Percentiles rank a stretch among this genome's conserved stretches.
Conservation (phyloP, 345 rosid genomes). For the Dipteronia dyeriana region DNA sequence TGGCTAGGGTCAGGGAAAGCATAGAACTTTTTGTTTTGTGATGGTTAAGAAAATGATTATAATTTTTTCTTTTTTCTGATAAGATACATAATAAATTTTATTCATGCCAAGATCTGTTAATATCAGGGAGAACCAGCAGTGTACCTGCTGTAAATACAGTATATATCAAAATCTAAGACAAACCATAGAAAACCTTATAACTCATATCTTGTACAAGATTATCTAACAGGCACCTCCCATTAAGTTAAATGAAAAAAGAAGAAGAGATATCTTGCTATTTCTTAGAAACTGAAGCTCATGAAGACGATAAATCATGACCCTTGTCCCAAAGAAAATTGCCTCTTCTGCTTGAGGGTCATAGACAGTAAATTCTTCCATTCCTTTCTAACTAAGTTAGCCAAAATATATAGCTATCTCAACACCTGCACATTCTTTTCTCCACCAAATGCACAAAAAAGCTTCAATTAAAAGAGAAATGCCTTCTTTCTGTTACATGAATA, state of each 20-base stretch:
- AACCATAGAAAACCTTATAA: background rate
- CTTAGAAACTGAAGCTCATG: background rate
- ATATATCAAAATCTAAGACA: background rate
- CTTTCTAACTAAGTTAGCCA: background rate
- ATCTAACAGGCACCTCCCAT: background rate
- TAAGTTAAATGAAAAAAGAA: background rate
- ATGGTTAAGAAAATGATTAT: background rate
- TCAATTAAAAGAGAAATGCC: background rate
- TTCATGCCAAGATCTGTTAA: background rate
- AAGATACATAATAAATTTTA: background rate
- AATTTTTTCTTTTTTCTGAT: background rate
- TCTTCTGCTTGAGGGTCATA: background rate
- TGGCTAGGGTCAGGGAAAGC: background rate
- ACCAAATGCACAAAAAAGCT: background rate
- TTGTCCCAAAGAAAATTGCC: background rate
- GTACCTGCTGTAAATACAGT: background rate
- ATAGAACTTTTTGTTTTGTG: background rate
- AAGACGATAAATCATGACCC: background rate
- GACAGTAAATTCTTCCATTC: background rate
- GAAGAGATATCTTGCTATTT: background rate
- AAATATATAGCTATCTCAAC: background rate
- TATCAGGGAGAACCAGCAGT: background rate
- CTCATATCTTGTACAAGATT: background rate
- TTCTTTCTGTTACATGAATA: slow-evolving; percentile 7
- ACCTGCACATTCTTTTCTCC: background rate